Conservation (phyloP, 176 grass and related monocot genomes). For the Alopecurus myosuroides region DNA sequence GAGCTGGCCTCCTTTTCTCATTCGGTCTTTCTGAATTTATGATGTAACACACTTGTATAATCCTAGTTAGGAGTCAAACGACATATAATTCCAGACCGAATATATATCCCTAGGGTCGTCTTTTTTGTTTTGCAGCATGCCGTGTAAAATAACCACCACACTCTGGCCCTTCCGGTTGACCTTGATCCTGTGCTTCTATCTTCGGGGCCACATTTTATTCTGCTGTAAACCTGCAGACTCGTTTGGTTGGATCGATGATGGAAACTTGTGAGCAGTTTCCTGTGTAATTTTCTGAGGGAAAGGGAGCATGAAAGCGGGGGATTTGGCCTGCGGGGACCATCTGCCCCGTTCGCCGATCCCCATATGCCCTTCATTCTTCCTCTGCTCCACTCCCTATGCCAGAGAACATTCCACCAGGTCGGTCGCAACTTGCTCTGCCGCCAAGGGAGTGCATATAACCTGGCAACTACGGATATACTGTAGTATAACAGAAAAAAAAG, state of each 20-base stretch:
- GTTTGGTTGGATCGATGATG: background rate
- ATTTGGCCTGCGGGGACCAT: constrained; percentile 24
- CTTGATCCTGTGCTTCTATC: background rate
- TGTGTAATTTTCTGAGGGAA: background rate
- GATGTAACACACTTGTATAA: constrained; percentile 13
- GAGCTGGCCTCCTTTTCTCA: background rate
- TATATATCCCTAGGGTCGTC: background rate
- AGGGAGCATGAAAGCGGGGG: constrained; percentile 15
- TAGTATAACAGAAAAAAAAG: no score
- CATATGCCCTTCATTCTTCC: background rate
- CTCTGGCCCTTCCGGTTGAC: background rate
- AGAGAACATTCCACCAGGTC: background rate
- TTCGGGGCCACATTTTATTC: background rate
- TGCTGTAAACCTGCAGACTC: background rate
- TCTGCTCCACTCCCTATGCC: background rate
- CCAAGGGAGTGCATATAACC: no score
- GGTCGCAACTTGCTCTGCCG: background rate
- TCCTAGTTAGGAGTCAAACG: background rate
- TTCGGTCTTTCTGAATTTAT: background rate
- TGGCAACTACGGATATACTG: no score
- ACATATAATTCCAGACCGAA: background rate
- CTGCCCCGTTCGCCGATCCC: constrained; percentile 27
- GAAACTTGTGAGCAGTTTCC: constrained; percentile 3
- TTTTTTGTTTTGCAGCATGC: background rate
- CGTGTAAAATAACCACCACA: background rate